A percentile compares a stretch with the other conserved stretches of the same genome.
These are phyloP conservation scores for Coemansia sp. DNA, from an alignment of 192 early-diverging fungal species.

Conservation along the genomic window DNA sequence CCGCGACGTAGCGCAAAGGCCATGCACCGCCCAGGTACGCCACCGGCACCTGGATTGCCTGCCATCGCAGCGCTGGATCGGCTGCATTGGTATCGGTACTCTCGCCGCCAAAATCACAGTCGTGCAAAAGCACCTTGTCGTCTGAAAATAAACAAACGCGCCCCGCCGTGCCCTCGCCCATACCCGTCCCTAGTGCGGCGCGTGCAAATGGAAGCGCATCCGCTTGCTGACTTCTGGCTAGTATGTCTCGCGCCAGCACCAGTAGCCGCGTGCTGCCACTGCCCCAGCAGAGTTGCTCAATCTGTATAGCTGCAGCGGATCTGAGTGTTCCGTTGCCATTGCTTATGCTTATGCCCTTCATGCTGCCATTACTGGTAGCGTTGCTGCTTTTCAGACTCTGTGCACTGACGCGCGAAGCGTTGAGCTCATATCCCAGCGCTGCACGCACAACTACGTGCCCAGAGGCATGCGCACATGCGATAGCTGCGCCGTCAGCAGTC, in stretches of 20 bases:
- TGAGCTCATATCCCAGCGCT: constrained; percentile 38
- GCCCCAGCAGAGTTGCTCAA: constrained; percentile 15
- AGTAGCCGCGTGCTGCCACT: constrained; percentile 14
- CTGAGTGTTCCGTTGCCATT: too few relatives aligned
- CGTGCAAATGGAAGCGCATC: constrained; percentile 36
- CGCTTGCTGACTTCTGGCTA: not conserved
- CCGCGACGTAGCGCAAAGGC: constrained; percentile 57
- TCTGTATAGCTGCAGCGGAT: constrained; percentile 4
- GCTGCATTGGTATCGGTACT: not conserved
- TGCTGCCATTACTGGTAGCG: too few relatives aligned
- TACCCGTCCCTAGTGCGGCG: constrained; percentile 15
- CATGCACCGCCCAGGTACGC: constrained; percentile 26
- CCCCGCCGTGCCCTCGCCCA: constrained; percentile 30
- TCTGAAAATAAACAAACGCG: constrained; percentile 42
- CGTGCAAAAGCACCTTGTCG: constrained; percentile 37
- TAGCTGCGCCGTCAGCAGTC: constrained; percentile 28
- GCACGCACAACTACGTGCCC: constrained; percentile 36
- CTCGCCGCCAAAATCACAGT: constrained; percentile 13
- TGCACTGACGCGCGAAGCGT: constrained; percentile 18
- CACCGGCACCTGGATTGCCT: constrained; percentile 25
- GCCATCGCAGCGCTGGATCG: constrained; percentile 32
- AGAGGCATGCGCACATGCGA: constrained; percentile 36
- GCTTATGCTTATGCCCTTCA: too few relatives aligned
- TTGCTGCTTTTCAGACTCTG: too few relatives aligned
- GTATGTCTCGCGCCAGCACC: too few relatives aligned